Conservation (phyloP, 2,329 filamentous ascomycete species). For the Colletotrichum plurivorum region DNA sequence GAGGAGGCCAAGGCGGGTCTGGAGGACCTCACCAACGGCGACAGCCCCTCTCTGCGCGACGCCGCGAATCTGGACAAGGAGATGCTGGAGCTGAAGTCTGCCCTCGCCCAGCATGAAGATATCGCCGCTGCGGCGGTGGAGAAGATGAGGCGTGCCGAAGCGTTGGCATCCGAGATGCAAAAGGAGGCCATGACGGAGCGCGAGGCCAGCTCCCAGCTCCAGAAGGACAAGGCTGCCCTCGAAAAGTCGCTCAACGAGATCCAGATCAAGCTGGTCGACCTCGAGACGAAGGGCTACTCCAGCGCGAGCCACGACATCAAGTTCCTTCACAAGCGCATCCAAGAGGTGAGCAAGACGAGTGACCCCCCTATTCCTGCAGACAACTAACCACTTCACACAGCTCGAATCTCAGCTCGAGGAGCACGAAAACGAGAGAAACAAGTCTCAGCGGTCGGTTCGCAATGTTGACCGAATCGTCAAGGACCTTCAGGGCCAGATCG, state of each 20-base stretch:
- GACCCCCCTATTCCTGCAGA: slow-evolving; percentile 11
- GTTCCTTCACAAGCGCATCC: slow-evolving; percentile 93
- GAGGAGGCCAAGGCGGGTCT: slow-evolving; percentile 90
- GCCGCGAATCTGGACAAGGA: slow-evolving; percentile 91
- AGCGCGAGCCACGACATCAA: slow-evolving; percentile 95
- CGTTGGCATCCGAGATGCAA: slow-evolving; percentile 88
- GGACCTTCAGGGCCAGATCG: slow-evolving; percentile 92
- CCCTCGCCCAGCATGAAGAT: slow-evolving; percentile 92
- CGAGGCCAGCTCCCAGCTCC: slow-evolving; percentile 83
- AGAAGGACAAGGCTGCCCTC: slow-evolving; percentile 89
- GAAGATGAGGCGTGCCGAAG: slow-evolving; percentile 96
- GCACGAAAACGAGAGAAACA: slow-evolving; percentile 83
- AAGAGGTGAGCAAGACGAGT: slow-evolving; percentile 78
- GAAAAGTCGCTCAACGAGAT: slow-evolving; percentile 94
- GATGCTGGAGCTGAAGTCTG: slow-evolving; percentile 89
- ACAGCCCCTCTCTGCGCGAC: slow-evolving; percentile 89
- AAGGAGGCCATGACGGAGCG: slow-evolving; percentile 92
- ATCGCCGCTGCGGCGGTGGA: slow-evolving; percentile 91
- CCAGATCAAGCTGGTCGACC: slow-evolving; percentile 89
- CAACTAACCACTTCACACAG: slow-evolving; percentile 61
- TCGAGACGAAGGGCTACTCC: slow-evolving; percentile 97
- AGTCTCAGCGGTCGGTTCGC: slow-evolving; percentile 88
- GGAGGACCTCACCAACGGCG: slow-evolving; percentile 88
- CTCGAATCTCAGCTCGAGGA: slow-evolving; percentile 90
- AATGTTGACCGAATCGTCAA: slow-evolving; percentile 95